Evolutionary conservation across 306 rosid species (phyloP).

Genomic region (Lathyrus aphaca): DNA sequence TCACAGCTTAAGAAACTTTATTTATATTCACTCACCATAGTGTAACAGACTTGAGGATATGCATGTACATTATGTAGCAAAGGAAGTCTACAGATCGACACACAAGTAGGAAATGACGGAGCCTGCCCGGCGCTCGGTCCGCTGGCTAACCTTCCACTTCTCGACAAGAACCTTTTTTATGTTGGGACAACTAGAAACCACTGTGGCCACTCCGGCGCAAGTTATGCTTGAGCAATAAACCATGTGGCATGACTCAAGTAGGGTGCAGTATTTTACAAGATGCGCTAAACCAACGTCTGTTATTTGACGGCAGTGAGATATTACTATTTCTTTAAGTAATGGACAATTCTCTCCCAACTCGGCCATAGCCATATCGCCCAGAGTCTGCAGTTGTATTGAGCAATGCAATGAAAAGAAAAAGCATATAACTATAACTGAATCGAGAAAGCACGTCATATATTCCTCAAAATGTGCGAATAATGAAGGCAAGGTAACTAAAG

Average conservation of each 20-base stretch:
- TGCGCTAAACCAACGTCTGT: conserved; percentile 83
- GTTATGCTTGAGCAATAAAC: conserved; percentile 87
- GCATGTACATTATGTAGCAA: neutral
- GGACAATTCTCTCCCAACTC: conserved; percentile 91
- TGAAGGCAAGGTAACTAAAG: neutral
- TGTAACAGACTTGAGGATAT: conserved; percentile 13
- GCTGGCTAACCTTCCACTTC: conserved; percentile 90
- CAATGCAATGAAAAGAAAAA: conserved; percentile 18
- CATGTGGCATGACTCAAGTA: conserved; percentile 88
- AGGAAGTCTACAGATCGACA: conserved; percentile 60
- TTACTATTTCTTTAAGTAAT: conserved; percentile 69
- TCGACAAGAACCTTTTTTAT: conserved; percentile 91
- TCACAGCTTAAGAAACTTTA: conserved; percentile 14
- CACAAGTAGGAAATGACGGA: conserved; percentile 80
- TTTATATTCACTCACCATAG: conserved; percentile 19
- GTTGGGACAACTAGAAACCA: conserved; percentile 82
- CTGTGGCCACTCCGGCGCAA: conserved; percentile 78
- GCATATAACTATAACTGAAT: conserved; percentile 20
- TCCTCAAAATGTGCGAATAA: neutral
- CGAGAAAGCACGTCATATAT: conserved; percentile 8
- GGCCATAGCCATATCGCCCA: conserved; percentile 88
- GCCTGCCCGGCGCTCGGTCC: conserved; percentile 88
- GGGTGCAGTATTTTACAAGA: conserved; percentile 69
- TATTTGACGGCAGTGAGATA: conserved; percentile 89
- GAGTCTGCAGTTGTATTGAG: conserved; percentile 54